Base-by-base conservation (phyloP, 2,329 filamentous ascomycete genomes). In the Cercospora janseana region DNA sequence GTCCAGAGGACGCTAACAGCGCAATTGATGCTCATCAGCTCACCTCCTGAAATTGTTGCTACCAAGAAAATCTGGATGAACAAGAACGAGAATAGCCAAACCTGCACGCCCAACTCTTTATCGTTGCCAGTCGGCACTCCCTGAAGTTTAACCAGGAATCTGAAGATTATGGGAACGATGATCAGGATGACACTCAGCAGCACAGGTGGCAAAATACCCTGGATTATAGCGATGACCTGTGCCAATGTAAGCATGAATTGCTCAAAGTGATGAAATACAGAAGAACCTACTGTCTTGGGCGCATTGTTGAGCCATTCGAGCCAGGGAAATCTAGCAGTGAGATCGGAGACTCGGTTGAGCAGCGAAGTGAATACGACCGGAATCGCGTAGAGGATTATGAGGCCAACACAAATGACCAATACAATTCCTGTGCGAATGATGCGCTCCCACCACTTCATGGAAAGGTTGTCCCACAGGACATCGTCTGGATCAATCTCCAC, bases 391-490 rank as follows among this genome's bases (percentile, higher is more conserved):
- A 93, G 79, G 57, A 96, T 75, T 42, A 95, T 80, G 79, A 97
- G 89, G 4, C 77, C 87, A 27, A 77, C 68, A 6, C 95, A 84
- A 18, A 86, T 61, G 6, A 73, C 69, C 23, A 88, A 72, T 8
- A 92, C 85, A 6, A 85, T 66, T 27, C 75, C 79, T 2, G 83
- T 83, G 21, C 89, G 81, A 23, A 89, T 63, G 77, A 92, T 95
- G 49, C 85, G 80, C 56, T 92, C 85, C 90, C 91, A 97, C 92
- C 93, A 97, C 47, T 80, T 83, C 61, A 96, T 86, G 0, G 89
- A 91, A 85, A 98, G 92, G 65, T 98, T 98, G 58, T 94, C 88
- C 93, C 93, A 98, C 31, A 94, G 79, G 6, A 98, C 89, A 66
- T 97, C 91, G 34, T 85, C 85, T 0, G 93, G 93, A 5, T 90